Conservation (phyloP, 768 basidiomycete species). For the Candolleomyces efflorescens region DNA sequence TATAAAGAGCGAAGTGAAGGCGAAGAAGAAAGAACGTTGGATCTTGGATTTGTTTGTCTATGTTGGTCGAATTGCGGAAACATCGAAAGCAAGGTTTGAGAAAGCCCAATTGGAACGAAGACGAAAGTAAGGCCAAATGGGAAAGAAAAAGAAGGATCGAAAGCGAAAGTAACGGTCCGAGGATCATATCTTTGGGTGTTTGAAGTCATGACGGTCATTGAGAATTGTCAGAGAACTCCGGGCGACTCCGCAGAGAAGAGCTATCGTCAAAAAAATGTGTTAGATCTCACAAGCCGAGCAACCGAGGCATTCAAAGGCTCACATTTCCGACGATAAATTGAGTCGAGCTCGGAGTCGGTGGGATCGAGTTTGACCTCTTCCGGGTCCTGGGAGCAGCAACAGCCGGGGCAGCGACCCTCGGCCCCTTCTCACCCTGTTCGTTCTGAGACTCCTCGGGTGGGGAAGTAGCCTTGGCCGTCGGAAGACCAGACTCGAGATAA, state of each 20-base stretch:
- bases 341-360: slow-evolving; percentile 6
- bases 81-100: no score
- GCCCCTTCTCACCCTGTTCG: background rate
- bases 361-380: slow-evolving; percentile 13
- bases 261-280: slow-evolving; percentile 16
- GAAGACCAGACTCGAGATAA: background rate
- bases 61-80: no score
- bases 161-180: slow-evolving; percentile 15
- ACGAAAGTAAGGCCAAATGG: no score
- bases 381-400: background rate
- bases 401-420: background rate
- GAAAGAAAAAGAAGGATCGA: slow-evolving; percentile 3
- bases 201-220: background rate
- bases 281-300: background rate
- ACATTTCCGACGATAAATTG: slow-evolving; percentile 27
- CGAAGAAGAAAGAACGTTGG: no score
- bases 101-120: no score
- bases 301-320: slow-evolving; percentile 8
- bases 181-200: background rate
- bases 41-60: no score
- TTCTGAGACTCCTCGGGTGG: background rate
- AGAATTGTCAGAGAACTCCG: slow-evolving; percentile 25
- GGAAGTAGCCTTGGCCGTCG: background rate
- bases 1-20: no score
- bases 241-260: slow-evolving; percentile 41